Evolutionary conservation across 495 filamentous ascomycete species (phyloP), one percentile per base, ranked within the genome.

Genomic region (Talaromyces thailandensis): DNA sequence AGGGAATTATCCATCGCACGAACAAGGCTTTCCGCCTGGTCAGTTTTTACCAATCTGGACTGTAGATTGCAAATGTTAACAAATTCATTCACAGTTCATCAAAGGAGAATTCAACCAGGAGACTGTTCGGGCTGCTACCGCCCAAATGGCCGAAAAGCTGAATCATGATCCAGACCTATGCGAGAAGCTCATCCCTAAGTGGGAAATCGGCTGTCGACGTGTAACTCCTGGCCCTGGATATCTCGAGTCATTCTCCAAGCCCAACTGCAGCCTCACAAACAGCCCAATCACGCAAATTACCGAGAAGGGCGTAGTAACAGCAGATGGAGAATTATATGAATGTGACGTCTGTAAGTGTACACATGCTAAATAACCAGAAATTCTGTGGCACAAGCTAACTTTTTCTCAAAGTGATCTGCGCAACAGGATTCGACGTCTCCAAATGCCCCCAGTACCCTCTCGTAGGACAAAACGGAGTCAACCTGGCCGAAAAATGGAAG

Each of bases 271-370:
- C 11, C 74, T 81, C 56, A 69, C 79, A 60, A 67, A 69, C 57
- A 74, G 73, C 25, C 66, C 65, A 16, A 86, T 87, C 64, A 67
- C 71, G 45, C 64, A 68, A 5, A 74, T 87, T 64, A 82, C 78
- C 0, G 68, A 73, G 21, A 79, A 68, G 2, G 84, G 83, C 0
- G 75, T 82, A 45, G 62, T 69, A 4, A 77, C 70, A 2, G 56
- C 71, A 67, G 65, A 76, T 65, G 68, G 79, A 62, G 70, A 78
- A 37, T 69, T 58, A 9, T 65, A 73, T 28, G 80, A 84, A 24
- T 76, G 81, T 43, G 81, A 79, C 57, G 66, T 82, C 52, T 56
- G 67, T 69, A 62, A 6, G 68, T n/a, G n/a, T 64, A 24, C 61
- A 12, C 21, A 58, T 37, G 11, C 11, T 18, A 25, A 31, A 28